These are phyloP conservation scores for Raffaelea deltoideospora DNA, from an alignment of 2,329 filamentous ascomycete species.

Conservation along the genomic window DNA sequence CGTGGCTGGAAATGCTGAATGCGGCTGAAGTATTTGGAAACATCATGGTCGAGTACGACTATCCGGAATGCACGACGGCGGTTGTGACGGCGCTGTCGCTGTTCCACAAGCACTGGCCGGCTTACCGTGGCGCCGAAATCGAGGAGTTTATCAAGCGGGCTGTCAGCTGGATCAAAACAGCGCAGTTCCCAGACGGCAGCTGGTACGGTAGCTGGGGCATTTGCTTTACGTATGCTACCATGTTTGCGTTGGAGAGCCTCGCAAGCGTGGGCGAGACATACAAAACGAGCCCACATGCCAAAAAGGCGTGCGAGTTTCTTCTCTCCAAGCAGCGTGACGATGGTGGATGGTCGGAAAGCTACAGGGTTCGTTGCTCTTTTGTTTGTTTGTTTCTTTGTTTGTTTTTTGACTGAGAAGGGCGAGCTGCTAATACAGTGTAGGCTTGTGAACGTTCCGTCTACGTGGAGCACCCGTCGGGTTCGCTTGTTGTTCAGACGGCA, in stretches of 20 bases:
- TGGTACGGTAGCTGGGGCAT: slow-evolving; percentile 99
- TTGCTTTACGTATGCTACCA: slow-evolving; percentile 91
- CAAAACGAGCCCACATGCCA: slow-evolving; percentile 52
- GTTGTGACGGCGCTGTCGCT: slow-evolving; percentile 76
- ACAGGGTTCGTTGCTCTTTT: slow-evolving; percentile 36
- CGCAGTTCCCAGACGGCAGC: slow-evolving; percentile 67
- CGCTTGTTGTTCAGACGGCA: slow-evolving; percentile 86
- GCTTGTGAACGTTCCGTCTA: slow-evolving; percentile 67
- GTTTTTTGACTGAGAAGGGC: neutral
- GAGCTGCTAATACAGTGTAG: slow-evolving; percentile 18
- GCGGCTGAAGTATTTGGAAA: slow-evolving; percentile 90
- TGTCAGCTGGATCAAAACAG: slow-evolving; percentile 66
- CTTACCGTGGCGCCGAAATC: slow-evolving; percentile 67
- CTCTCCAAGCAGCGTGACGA: slow-evolving; percentile 72
- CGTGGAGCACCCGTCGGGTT: slow-evolving; percentile 55
- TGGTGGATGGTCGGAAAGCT: slow-evolving; percentile 94
- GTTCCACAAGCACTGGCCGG: slow-evolving; percentile 67
- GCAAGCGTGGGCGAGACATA: slow-evolving; percentile 71
- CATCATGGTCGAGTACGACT: slow-evolving; percentile 99
- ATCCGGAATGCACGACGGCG: slow-evolving; percentile 93
- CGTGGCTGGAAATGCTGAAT: slow-evolving; percentile 72
- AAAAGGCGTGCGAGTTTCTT: slow-evolving; percentile 71
- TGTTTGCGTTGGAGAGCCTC: slow-evolving; percentile 89
- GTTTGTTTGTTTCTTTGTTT: neutral
- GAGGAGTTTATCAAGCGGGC: slow-evolving; percentile 55